Evolutionary conservation across 768 basidiomycete species (phyloP), one percentile per base, ranked within the genome.

Genomic region (Sarcodon sp.): DNA sequence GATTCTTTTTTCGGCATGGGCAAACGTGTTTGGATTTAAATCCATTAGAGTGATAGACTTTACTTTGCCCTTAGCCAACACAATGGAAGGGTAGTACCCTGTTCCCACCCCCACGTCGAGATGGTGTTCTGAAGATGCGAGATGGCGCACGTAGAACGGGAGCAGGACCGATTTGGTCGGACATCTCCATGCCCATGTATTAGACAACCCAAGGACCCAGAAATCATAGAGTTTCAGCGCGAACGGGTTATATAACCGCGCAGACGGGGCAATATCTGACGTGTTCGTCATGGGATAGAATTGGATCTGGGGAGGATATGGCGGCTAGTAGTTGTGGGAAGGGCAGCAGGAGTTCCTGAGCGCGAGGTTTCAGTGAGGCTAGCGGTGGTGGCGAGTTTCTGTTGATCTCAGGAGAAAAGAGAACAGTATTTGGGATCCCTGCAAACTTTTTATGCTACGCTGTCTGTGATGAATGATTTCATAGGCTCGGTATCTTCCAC

Each of bases 31-130:
- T 8, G 54, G 50, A 36, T 50, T 52, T 13, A 57, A 47, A 45
- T 55, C 54, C 32, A 55, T 38, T 18, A 57, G 50, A n/a, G 51
- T 48, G 36, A 55, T 41, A 27, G 45, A 43, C 48, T 47, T 47
- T 27, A 51, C 37, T 33, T 52, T 44, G 3, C 48, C 39, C 7
- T 32, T 15, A 0, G 43, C 18, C 8, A 31, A 34, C n/a, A 53
- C 43, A 21, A 38, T 39, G 6, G 52, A 48, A 16, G 48, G 50
- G 47, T 55, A 55, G 52, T 52, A 55, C 36, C 56, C 56, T 12
- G 56, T 49, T 13, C 54, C 54, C 13, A 51, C 56, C 7, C 56
- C 56, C 41, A 55, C 43, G 31, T 52, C 53, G 38, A 55, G 47
- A 43, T 56, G 55, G 53, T 51, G 31, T 37, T 34, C 21, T 27